phyloP scores from a whole-genome alignment of 140 eudicot genomes.

The Flaveria floridana region DNA sequence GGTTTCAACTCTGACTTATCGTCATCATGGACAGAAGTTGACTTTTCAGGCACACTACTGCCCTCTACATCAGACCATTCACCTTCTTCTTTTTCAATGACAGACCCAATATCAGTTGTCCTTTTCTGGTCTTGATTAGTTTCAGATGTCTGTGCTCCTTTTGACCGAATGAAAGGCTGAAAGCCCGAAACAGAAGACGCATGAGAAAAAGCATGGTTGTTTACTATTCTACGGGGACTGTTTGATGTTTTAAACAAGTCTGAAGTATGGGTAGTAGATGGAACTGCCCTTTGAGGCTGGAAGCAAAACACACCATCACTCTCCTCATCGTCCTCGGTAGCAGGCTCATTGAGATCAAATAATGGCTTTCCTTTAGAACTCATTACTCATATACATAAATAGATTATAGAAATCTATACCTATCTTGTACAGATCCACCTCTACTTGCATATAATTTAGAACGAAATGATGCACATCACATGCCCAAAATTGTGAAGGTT shows the following conservation, averaged over 20 bases:
- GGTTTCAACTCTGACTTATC: conserved; percentile 43
- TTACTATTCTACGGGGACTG: conserved; percentile 54
- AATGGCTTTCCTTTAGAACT: conserved; percentile 79
- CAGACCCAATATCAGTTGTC: conserved; percentile 22
- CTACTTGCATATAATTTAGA: conserved; percentile 27
- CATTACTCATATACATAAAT: conserved; percentile 70
- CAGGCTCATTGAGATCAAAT: conserved; percentile 94
- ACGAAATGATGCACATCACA: conserved; percentile 35
- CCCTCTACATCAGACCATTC: conserved; percentile 92
- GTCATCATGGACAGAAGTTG: conserved; percentile 17
- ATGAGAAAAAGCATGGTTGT: conserved; percentile 77
- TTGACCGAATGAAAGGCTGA: conserved; percentile 77
- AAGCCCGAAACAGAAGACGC: conserved; percentile 92
- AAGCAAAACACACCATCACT: conserved; percentile 51
- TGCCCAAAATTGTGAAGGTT: conserved; percentile 11
- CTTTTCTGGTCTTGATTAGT: conserved; percentile 35
- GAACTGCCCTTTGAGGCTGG: conserved; percentile 83
- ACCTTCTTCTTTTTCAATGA: conserved; percentile 76
- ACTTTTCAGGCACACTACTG: conserved; percentile 26
- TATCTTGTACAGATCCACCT: conserved; percentile 31
- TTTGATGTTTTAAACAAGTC: conserved; percentile 57
- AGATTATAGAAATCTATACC: conserved; percentile 26
- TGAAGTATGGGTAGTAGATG: conserved; percentile 61
- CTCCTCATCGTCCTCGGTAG: conserved; percentile 73
- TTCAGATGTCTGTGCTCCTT: conserved; percentile 43